phyloP scores from a whole-genome alignment of 139 green algal genomes.

The Tetraselmis chui region DNA sequence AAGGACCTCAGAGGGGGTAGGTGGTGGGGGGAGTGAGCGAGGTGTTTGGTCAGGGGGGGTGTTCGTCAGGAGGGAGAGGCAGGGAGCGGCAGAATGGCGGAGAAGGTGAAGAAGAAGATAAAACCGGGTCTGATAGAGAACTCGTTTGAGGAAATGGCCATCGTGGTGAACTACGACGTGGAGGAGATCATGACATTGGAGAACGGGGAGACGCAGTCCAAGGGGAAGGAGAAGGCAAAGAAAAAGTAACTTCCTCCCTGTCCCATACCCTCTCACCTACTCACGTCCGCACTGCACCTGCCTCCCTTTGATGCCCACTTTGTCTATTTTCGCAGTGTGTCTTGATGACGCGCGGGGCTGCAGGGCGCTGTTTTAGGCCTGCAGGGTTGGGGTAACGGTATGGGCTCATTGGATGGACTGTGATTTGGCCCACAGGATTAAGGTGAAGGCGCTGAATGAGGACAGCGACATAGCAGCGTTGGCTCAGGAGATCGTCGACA shows the following conservation, averaged over 20 bases:
- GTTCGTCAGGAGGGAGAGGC: not conserved
- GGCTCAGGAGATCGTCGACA: slow-evolving; percentile 61
- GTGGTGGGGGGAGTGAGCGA: no score
- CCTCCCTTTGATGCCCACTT: no score
- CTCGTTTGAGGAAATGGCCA: slow-evolving; percentile 9
- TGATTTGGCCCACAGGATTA: slow-evolving; percentile 50
- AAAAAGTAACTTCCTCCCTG: not conserved
- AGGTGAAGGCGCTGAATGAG: slow-evolving; percentile 46
- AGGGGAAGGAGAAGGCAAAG: slow-evolving; percentile 6
- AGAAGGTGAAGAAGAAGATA: slow-evolving; percentile 8
- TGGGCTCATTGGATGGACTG: no score
- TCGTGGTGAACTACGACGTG: slow-evolving; percentile 23
- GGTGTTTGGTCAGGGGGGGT: no score
- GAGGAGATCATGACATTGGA: not conserved
- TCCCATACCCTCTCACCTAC: no score
- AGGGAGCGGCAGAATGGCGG: not conserved
- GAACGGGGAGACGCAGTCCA: not conserved
- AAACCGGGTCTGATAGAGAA: slow-evolving; percentile 14
- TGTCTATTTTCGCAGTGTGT: no score
- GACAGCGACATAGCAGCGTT: slow-evolving; percentile 45
- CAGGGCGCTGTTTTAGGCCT: no score
- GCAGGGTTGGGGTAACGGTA: no score
- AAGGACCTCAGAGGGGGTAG: no score
- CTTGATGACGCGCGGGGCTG: no score
- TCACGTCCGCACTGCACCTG: no score